Conservation (phyloP, 2,329 filamentous ascomycete species). For the Neonectria coccinea region DNA sequence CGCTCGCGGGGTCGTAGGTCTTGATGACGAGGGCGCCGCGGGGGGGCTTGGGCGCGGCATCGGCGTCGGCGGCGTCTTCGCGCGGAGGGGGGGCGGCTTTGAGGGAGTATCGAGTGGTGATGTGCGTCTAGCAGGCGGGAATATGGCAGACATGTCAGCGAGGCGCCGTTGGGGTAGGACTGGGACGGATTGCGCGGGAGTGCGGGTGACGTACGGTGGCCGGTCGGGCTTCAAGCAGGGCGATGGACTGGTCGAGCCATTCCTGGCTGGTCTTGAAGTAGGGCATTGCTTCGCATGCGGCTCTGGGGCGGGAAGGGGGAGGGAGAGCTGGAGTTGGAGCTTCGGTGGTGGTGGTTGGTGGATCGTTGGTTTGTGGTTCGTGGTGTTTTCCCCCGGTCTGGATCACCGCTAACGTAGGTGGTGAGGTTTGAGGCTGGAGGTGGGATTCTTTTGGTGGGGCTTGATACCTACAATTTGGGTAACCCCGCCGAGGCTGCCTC, state of each 20-base stretch:
- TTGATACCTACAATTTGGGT: not conserved
- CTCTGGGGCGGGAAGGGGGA: not conserved
- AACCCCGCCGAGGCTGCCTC: not conserved
- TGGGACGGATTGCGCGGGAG: constrained; percentile 17
- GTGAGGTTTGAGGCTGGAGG: constrained; percentile 20
- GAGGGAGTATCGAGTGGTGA: constrained; percentile 93
- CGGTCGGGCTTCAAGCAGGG: constrained; percentile 88
- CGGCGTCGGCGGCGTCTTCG: constrained; percentile 42
- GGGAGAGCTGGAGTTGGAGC: not conserved
- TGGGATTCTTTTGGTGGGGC: constrained; percentile 33
- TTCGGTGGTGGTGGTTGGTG: not conserved
- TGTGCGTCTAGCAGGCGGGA: constrained; percentile 72
- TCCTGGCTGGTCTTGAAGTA: constrained; percentile 86
- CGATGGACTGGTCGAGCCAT: constrained; percentile 89
- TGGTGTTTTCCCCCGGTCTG: not conserved
- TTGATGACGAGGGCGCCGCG: constrained; percentile 84
- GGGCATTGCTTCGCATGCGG: constrained; percentile 68
- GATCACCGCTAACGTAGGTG: not conserved
- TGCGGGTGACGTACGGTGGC: constrained; percentile 72
- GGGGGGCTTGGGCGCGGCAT: constrained; percentile 59
- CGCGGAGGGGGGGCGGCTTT: constrained; percentile 52
- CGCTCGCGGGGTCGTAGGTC: constrained; percentile 86
- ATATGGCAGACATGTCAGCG: not conserved
- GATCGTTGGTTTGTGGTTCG: constrained; percentile 1
- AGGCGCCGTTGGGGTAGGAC: not conserved